These are phyloP conservation scores for Clarireedia hainanense DNA, from an alignment of 2,329 filamentous ascomycete genomes.

Conservation along the genomic window DNA sequence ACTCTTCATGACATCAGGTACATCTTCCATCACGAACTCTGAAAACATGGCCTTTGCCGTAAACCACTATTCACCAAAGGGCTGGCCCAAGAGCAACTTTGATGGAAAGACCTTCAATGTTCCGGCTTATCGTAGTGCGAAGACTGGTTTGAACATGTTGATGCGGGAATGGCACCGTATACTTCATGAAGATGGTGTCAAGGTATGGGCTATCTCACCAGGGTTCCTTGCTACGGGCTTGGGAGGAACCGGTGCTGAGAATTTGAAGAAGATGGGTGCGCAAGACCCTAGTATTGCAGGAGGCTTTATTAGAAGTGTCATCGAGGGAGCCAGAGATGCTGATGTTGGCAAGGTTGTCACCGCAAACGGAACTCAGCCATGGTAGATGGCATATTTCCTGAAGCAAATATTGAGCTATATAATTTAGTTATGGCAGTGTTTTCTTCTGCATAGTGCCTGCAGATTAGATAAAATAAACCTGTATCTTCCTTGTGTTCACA, in stretches of 20 bases:
- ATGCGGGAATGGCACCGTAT: conserved; percentile 38
- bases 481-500: no score
- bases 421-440: no score
- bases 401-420: no score
- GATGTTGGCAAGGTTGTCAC: conserved; percentile 34
- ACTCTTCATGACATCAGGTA: conserved; percentile 40
- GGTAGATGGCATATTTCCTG: conserved; percentile 6
- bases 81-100: conserved; percentile 32
- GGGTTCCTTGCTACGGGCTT: conserved; percentile 42
- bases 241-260: conserved; percentile 6
- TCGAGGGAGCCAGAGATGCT: conserved; percentile 35
- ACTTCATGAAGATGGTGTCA: conserved; percentile 42
- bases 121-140: conserved; percentile 34
- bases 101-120: conserved; percentile 17
- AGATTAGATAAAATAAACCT: no score
- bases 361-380: conserved; percentile 11
- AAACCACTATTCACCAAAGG: conserved; percentile 25
- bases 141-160: conserved; percentile 42
- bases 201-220: conserved; percentile 41
- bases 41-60: conserved; percentile 24
- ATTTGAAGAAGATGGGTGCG: conserved; percentile 24
- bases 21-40: conserved; percentile 28
- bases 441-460: no score
- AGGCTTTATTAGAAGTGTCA: conserved; percentile 32
- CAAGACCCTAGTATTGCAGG: conserved; percentile 32